Conservation (phyloP, 352 stramenopile genomes). For the Thraustotheca clavata region DNA sequence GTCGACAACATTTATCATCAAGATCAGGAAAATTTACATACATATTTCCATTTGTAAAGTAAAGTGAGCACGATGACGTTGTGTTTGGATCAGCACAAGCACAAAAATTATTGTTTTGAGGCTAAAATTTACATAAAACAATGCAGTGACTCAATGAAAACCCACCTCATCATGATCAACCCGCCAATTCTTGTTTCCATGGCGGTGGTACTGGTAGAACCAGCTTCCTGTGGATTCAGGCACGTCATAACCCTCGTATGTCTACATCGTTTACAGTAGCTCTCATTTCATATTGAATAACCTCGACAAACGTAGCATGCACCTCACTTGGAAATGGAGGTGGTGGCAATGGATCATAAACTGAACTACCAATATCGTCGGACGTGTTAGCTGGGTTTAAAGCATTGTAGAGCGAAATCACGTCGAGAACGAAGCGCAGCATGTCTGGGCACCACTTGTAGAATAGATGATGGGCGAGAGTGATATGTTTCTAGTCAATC, state of each 20-base stretch:
- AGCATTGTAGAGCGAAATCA: background rate
- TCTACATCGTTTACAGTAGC: background rate
- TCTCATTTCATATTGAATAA: background rate
- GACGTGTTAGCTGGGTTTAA: background rate
- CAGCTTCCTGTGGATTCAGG: background rate
- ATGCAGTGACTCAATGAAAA: background rate
- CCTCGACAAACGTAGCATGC: background rate
- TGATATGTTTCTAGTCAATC: too few relatives aligned
- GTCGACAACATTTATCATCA: background rate
- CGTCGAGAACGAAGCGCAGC: background rate
- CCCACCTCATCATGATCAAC: background rate
- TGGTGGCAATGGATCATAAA: background rate
- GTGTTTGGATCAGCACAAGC: background rate
- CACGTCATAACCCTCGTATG: background rate
- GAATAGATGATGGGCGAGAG: too few relatives aligned
- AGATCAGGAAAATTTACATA: background rate
- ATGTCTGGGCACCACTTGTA: too few relatives aligned
- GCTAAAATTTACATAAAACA: background rate
- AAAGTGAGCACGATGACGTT: background rate
- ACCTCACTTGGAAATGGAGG: background rate
- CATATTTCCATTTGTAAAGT: background rate
- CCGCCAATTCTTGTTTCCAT: background rate
- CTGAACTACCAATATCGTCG: background rate
- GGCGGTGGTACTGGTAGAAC: conserved; percentile 3
- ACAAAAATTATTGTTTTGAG: conserved; percentile 8